These are phyloP conservation scores for Amniculicola lignicola DNA, from an alignment of 495 filamentous ascomycete species.

Conservation along the genomic window DNA sequence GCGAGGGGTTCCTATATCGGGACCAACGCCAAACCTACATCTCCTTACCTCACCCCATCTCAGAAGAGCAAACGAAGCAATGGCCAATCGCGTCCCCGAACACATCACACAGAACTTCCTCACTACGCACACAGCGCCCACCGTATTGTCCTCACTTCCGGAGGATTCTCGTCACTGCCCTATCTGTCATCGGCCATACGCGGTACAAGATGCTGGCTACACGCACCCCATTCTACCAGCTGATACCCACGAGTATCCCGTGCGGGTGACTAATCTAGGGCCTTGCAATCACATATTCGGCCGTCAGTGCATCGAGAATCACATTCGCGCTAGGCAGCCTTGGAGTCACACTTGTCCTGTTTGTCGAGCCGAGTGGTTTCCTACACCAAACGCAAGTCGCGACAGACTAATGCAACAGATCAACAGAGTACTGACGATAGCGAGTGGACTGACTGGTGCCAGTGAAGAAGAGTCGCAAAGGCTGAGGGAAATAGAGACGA, in stretches of 20 bases:
- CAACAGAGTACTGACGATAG: not conserved
- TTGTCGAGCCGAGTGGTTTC: not conserved
- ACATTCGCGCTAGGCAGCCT: not conserved
- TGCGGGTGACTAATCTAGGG: not conserved
- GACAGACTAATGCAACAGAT: not conserved
- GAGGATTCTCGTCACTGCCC: not conserved
- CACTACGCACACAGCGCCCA: not conserved
- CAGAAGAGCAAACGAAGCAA: not conserved
- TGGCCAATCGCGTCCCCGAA: not conserved
- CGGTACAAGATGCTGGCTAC: not conserved
- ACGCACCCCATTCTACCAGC: not conserved
- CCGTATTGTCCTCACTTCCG: not conserved
- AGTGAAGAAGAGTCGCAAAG: not conserved
- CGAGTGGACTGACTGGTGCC: not conserved
- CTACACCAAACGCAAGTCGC: not conserved
- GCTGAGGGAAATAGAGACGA: not conserved
- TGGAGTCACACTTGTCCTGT: not conserved
- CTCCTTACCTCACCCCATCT: too few relatives aligned
- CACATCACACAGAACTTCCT: not conserved
- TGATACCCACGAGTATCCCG: not conserved
- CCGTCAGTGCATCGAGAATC: not conserved
- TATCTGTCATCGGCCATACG: not conserved
- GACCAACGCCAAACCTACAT: too few relatives aligned
- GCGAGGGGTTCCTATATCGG: too few relatives aligned
- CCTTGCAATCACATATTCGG: conserved; percentile 1